Percentiles rank a stretch among this genome's conserved stretches.
Conservation (phyloP, 2,329 filamentous ascomycete genomes). For the Lasiodiplodia hormozganensis region DNA sequence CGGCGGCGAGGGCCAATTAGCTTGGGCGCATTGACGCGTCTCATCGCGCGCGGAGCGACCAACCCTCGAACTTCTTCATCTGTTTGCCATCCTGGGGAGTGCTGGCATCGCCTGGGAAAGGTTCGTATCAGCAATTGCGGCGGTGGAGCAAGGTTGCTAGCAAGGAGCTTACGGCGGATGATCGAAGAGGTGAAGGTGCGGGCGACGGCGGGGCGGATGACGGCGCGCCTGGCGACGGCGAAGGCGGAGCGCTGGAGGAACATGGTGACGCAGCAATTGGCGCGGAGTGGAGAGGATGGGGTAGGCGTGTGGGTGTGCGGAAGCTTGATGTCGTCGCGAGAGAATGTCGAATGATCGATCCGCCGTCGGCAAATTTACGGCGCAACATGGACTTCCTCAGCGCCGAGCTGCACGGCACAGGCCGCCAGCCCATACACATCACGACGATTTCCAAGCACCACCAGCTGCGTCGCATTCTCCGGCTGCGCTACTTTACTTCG, state of each 20-base stretch:
- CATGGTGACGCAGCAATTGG: conserved; percentile 49
- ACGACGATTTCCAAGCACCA: conserved; percentile 25
- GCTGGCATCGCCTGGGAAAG: conserved; percentile 42
- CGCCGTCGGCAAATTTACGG: conserved; percentile 5
- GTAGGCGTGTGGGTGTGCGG: conserved; percentile 33
- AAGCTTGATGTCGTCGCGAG: conserved; percentile 24
- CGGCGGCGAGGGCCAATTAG: conserved; percentile 35
- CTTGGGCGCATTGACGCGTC: conserved; percentile 31
- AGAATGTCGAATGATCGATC: conserved; percentile 26
- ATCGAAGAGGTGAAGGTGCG: conserved; percentile 57
- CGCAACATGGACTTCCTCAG: conserved; percentile 4
- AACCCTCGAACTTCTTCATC: conserved; percentile 57
- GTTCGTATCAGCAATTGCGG: conserved; percentile 41
- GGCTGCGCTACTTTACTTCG: background rate
- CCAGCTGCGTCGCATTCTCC: background rate
- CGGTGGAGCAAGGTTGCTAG: conserved; percentile 32
- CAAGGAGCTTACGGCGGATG: conserved; percentile 51
- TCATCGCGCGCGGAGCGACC: conserved; percentile 35
- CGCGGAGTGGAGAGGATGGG: conserved; percentile 43
- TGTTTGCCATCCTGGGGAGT: conserved; percentile 46
- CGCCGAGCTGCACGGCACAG: conserved; percentile 10
- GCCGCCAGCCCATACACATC: conserved; percentile 12
- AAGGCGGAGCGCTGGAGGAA: conserved; percentile 60
- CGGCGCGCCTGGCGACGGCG: conserved; percentile 54
- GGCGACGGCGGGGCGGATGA: conserved; percentile 48